These are phyloP conservation scores for Amphirosellinia nigrospora DNA, from an alignment of 495 filamentous ascomycete genomes.

Conservation along the genomic window DNA sequence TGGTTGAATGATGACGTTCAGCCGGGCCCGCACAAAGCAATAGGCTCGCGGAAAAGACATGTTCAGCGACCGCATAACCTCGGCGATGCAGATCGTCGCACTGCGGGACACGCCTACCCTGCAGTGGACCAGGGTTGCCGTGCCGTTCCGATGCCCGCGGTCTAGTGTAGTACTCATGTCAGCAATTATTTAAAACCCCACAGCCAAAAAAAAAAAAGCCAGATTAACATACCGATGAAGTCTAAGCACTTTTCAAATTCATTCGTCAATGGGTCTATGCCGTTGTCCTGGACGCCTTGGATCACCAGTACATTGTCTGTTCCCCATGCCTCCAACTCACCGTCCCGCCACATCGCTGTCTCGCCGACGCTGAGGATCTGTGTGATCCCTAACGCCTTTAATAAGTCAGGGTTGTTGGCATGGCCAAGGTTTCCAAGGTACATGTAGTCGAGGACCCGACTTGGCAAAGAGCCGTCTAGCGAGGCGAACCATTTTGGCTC, in stretches of 20 bases:
- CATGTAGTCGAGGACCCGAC: conserved; percentile 89
- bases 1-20: conserved; percentile 72
- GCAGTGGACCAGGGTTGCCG: conserved; percentile 94
- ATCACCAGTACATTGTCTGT: conserved; percentile 77
- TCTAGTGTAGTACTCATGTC: conserved; percentile 55
- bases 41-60: conserved; percentile 93
- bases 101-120: conserved; percentile 93
- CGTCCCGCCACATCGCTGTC: conserved; percentile 76
- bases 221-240: conserved; percentile 77
- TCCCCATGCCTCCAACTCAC: conserved; percentile 71
- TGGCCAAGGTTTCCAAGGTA: conserved; percentile 92
- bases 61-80: conserved; percentile 83
- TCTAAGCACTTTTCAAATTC: conserved; percentile 87
- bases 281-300: conserved; percentile 91
- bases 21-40: conserved; percentile 90
- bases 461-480: conserved; percentile 91
- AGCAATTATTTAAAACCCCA: conserved; percentile 7
- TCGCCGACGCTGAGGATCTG: conserved; percentile 96
- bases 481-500: conserved; percentile 81
- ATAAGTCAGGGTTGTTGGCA: conserved; percentile 87
- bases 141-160: conserved; percentile 72
- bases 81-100: conserved; percentile 97
- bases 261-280: conserved; percentile 86
- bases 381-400: conserved; percentile 79
- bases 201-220: neutral